Conservation (phyloP, 345 rosid genomes). For the Rhodomyrtus tomentosa region DNA sequence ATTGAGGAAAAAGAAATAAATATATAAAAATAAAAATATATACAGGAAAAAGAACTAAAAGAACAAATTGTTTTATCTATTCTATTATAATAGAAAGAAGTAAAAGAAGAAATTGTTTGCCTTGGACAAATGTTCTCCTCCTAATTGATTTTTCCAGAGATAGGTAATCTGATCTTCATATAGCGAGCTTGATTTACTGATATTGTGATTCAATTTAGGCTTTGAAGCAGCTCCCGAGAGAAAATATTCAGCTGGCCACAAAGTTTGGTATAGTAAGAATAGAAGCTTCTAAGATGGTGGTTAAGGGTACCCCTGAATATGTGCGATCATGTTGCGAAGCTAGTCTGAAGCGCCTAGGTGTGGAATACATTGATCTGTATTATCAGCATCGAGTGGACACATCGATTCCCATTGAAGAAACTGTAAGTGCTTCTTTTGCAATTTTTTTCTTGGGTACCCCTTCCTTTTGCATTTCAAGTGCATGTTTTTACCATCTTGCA, state of each 20-base stretch:
- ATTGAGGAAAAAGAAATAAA: too few species aligned
- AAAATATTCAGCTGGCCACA: slow-evolving; percentile 46
- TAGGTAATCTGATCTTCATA: not conserved
- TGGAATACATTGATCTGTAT: slow-evolving; percentile 43
- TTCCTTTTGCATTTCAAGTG: not conserved
- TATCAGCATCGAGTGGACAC: slow-evolving; percentile 50
- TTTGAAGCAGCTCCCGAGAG: slow-evolving; percentile 46
- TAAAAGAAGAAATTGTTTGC: not conserved
- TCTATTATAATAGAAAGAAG: not conserved
- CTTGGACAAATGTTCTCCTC: not conserved
- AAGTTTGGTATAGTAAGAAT: slow-evolving; percentile 31
- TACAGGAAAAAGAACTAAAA: not conserved
- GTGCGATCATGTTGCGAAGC: slow-evolving; percentile 45
- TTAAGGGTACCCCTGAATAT: slow-evolving; percentile 40
- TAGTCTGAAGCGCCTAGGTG: slow-evolving; percentile 46
- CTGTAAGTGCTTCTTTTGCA: slow-evolving; percentile 16
- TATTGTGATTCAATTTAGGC: slow-evolving; percentile 13
- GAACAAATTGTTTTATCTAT: not conserved
- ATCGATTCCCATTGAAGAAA: slow-evolving; percentile 44
- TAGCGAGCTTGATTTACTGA: not conserved
- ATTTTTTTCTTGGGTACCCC: not conserved
- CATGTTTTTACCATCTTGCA: too few species aligned
- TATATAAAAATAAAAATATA: too few species aligned
- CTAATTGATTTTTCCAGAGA: not conserved
- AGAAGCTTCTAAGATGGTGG: not conserved